phyloP scores from a whole-genome alignment of 164 flowering plant species.

The Taxillus chinensis region DNA sequence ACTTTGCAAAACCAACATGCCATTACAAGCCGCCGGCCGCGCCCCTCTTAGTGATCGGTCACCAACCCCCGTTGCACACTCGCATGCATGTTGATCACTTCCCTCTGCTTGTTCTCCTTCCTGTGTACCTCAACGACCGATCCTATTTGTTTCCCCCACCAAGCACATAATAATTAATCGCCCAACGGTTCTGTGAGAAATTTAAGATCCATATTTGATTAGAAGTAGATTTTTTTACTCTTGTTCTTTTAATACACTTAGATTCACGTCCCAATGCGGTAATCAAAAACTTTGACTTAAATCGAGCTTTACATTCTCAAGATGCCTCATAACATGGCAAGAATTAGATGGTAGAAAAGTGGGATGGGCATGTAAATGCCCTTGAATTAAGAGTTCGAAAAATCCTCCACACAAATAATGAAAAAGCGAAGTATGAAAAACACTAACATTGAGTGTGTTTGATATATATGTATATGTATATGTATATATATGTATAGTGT shows the following conservation, averaged over 20 bases:
- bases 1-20: no score
- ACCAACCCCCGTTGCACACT: no score
- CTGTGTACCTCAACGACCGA: constrained; percentile 61
- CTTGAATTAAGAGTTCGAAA: constrained; percentile 34
- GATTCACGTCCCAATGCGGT: constrained; percentile 28
- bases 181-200: no score
- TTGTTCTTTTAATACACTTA: not conserved
- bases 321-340: constrained; percentile 43
- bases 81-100: constrained; percentile 50
- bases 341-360: constrained; percentile 27
- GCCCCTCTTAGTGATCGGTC: no score
- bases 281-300: constrained; percentile 35
- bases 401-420: constrained; percentile 34
- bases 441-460: no score
- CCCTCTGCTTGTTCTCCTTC: constrained; percentile 58
- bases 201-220: not conserved
- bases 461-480: no score
- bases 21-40: no score
- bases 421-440: no score
- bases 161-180: no score
- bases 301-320: constrained; percentile 29
- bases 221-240: not conserved
- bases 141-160: constrained; percentile 4
- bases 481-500: no score
- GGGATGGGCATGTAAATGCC: constrained; percentile 40